These are phyloP conservation scores for Cutaneotrichosporon cutaneum DNA, from an alignment of 1,284 basidiomycete genomes.

Conservation along the genomic window DNA sequence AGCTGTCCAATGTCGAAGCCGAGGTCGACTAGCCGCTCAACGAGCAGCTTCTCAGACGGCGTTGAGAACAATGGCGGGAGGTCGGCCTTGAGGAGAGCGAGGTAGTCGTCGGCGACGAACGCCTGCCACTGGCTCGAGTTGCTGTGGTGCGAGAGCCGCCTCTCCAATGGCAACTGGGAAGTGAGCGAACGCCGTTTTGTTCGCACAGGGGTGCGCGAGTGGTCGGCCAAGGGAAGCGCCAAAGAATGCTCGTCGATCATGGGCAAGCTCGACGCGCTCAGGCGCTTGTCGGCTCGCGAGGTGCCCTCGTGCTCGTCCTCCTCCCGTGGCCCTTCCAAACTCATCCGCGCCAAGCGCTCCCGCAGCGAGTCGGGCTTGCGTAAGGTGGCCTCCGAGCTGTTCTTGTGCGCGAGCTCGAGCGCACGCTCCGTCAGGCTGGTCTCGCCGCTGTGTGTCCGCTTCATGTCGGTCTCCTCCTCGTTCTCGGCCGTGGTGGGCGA, in stretches of 20 bases:
- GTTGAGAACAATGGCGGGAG: conserved; percentile 83
- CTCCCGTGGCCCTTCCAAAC: conserved; percentile 40
- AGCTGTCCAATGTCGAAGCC: conserved; percentile 95
- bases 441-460: conserved; percentile 37
- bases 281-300: conserved; percentile 20
- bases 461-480: conserved; percentile 31
- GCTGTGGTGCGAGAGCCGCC: conserved; percentile 47
- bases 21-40: conserved; percentile 70
- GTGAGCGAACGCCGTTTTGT: conserved; percentile 93
- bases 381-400: conserved; percentile 55
- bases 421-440: conserved; percentile 40
- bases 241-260: conserved; percentile 41
- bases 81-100: conserved; percentile 66
- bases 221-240: conserved; percentile 49
- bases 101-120: conserved; percentile 60
- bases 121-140: conserved; percentile 38
- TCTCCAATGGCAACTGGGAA: conserved; percentile 61
- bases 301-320: conserved; percentile 36
- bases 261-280: conserved; percentile 52
- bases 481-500: conserved; percentile 49
- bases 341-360: conserved; percentile 14
- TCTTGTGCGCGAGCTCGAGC: conserved; percentile 47
- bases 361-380: conserved; percentile 28
- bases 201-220: conserved; percentile 80
- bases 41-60: conserved; percentile 71